Conservation (phyloP, 345 rosid genomes). For the Eucalyptus tenuipes region DNA sequence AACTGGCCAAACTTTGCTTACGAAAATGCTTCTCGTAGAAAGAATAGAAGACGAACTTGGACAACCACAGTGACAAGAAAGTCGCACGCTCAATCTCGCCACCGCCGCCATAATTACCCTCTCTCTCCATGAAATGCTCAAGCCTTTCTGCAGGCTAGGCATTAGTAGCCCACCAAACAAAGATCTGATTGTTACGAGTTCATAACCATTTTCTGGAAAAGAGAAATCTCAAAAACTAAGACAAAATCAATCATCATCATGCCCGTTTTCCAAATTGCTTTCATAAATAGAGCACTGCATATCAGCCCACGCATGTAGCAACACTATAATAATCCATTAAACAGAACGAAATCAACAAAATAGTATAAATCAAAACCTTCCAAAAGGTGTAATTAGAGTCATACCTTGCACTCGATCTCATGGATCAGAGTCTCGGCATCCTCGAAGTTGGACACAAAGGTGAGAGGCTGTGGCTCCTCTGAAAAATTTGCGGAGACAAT, state of each 20-base stretch:
- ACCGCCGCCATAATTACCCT: no score
- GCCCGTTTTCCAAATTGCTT: not conserved
- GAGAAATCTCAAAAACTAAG: not conserved
- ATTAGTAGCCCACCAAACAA: no score
- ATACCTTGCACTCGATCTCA: constrained; percentile 77
- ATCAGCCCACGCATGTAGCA: not conserved
- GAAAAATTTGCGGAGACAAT: no score
- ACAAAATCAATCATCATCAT: not conserved
- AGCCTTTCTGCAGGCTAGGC: no score
- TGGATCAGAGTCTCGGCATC: no score
- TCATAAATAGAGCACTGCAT: not conserved
- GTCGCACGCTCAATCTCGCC: no score
- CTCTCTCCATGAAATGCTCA: no score
- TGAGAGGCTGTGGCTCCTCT: no score
- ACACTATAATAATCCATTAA: not conserved
- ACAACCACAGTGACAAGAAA: not conserved
- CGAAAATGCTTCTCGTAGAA: not conserved
- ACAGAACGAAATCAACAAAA: not conserved
- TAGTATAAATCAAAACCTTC: not conserved
- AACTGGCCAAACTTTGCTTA: not conserved
- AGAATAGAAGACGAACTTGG: not conserved
- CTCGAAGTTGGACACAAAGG: no score
- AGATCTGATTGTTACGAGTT: no score
- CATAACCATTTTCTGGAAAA: not conserved
- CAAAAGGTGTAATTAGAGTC: not conserved